Evolutionary conservation across 2,329 filamentous ascomycete species (phyloP).

Genomic region (Nemania sp.): DNA sequence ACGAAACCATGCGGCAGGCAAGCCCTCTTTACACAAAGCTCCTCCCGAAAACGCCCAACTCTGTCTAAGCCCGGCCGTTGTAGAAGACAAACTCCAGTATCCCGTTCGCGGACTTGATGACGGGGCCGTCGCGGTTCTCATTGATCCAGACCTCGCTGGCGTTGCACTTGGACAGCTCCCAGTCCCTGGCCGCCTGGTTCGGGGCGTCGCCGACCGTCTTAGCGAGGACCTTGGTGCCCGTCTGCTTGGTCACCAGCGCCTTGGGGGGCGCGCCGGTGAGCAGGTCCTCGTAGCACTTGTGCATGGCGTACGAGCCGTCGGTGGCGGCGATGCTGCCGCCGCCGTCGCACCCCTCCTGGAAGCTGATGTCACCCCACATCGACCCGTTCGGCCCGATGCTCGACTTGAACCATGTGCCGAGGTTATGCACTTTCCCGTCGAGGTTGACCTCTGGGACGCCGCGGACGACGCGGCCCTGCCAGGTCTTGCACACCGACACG

Average conservation of each 20-base stretch:
- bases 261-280: constrained; percentile 29
- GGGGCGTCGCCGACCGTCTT: constrained; percentile 16
- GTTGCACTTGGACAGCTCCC: constrained; percentile 21
- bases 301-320: constrained; percentile 27
- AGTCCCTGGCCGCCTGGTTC: constrained; percentile 18
- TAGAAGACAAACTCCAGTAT: constrained; percentile 19
- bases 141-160: constrained; percentile 18
- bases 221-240: constrained; percentile 16
- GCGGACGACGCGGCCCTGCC: constrained; percentile 36
- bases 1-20: no score
- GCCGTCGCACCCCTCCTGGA: constrained; percentile 37
- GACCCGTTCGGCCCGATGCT: constrained; percentile 20
- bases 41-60: neutral
- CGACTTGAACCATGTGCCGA: constrained; percentile 35
- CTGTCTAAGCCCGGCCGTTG: constrained; percentile 22
- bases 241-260: constrained; percentile 25
- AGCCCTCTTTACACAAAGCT: neutral
- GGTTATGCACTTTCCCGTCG: constrained; percentile 31
- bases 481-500: constrained; percentile 36
- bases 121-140: neutral
- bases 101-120: constrained; percentile 23
- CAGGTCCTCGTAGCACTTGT: constrained; percentile 28
- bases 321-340: constrained; percentile 29
- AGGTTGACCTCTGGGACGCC: constrained; percentile 31
- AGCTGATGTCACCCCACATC: constrained; percentile 34